Evolutionary conservation across 2,329 filamentous ascomycete species (phyloP).

Genomic region (Cytospora paraplurivora): DNA sequence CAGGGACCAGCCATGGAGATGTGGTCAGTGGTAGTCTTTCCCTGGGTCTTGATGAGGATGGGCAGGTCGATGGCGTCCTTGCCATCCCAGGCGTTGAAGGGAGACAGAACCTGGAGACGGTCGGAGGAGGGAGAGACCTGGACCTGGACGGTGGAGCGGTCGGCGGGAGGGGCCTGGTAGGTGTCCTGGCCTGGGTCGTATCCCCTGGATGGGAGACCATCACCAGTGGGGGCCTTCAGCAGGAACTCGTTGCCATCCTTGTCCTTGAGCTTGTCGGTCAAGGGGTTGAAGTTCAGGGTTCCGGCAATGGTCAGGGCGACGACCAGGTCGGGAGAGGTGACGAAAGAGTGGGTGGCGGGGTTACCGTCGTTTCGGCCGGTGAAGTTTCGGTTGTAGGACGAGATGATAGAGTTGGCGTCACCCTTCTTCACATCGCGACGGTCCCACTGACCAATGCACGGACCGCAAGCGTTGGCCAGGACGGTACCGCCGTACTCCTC

Average conservation of each 20-base stretch:
- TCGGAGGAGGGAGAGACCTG: constrained; percentile 86
- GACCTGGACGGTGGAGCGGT: constrained; percentile 73
- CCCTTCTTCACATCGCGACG: constrained; percentile 93
- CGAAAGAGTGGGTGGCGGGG: constrained; percentile 51
- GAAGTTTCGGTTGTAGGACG: constrained; percentile 99
- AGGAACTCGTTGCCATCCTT: constrained; percentile 96
- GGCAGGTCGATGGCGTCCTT: constrained; percentile 84
- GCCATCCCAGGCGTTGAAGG: constrained; percentile 87
- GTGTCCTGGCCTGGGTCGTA: constrained; percentile 90
- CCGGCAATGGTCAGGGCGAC: constrained; percentile 46
- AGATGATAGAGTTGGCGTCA: constrained; percentile 93
- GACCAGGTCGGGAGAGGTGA: constrained; percentile 50
- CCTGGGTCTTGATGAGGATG: constrained; percentile 93
- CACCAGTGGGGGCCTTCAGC: constrained; percentile 77
- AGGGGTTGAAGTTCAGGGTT: constrained; percentile 80
- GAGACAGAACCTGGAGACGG: constrained; percentile 87
- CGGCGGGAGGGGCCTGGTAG: constrained; percentile 89
- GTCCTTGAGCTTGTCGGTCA: constrained; percentile 89
- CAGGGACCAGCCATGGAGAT: constrained; percentile 97
- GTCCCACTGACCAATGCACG: constrained; percentile 95
- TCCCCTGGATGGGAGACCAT: constrained; percentile 76
- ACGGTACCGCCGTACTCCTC: constrained; percentile 96
- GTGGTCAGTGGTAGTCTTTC: constrained; percentile 97
- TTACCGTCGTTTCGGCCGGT: constrained; percentile 81
- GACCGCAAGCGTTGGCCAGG: constrained; percentile 91